Evolutionary conservation across 2,329 filamentous ascomycete species (phyloP).

Genomic region (Reticulascus tulasneorum): DNA sequence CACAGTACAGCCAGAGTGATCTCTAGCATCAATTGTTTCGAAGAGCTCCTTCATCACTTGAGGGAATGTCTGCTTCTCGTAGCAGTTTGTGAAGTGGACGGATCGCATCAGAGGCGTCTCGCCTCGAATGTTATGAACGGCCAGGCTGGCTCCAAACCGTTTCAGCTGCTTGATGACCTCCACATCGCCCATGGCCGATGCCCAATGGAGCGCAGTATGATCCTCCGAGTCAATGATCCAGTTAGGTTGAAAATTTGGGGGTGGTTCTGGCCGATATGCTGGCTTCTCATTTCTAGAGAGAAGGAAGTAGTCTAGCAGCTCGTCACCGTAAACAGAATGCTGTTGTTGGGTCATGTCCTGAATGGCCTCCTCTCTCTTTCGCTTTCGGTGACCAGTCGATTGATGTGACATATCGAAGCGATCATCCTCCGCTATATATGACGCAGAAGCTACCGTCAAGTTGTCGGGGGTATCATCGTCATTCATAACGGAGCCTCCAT

Average conservation of each 20-base stretch:
- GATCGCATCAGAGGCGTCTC: slow-evolving; percentile 94
- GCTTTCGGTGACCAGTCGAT: slow-evolving; percentile 62
- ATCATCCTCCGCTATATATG: slow-evolving; percentile 81
- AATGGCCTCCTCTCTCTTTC: slow-evolving; percentile 66
- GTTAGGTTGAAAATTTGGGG: slow-evolving; percentile 81
- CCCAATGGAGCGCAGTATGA: slow-evolving; percentile 95
- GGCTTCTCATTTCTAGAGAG: slow-evolving; percentile 75
- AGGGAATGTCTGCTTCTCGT: slow-evolving; percentile 87
- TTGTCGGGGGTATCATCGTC: slow-evolving; percentile 83
- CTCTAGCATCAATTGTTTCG: slow-evolving; percentile 73
- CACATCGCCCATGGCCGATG: slow-evolving; percentile 92
- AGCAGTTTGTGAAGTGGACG: slow-evolving; percentile 95
- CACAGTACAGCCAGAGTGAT: slow-evolving; percentile 79
- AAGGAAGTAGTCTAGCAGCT: slow-evolving; percentile 94
- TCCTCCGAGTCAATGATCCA: slow-evolving; percentile 90
- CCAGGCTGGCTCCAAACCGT: slow-evolving; percentile 70
- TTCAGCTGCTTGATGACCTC: slow-evolving; percentile 87
- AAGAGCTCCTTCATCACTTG: slow-evolving; percentile 78
- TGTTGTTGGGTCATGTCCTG: slow-evolving; percentile 71
- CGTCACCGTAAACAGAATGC: slow-evolving; percentile 87
- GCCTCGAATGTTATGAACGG: slow-evolving; percentile 65
- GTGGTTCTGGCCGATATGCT: slow-evolving; percentile 71
- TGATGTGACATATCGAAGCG: slow-evolving; percentile 66
- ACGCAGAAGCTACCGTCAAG: slow-evolving; percentile 76
- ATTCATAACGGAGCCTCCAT: slow-evolving; percentile 56